Percentiles rank a stretch among this genome's conserved stretches.
phyloP scores from a whole-genome alignment of 225 moss, liverwort and hornwort genomes.

The Rhytidiadelphus loreus region DNA sequence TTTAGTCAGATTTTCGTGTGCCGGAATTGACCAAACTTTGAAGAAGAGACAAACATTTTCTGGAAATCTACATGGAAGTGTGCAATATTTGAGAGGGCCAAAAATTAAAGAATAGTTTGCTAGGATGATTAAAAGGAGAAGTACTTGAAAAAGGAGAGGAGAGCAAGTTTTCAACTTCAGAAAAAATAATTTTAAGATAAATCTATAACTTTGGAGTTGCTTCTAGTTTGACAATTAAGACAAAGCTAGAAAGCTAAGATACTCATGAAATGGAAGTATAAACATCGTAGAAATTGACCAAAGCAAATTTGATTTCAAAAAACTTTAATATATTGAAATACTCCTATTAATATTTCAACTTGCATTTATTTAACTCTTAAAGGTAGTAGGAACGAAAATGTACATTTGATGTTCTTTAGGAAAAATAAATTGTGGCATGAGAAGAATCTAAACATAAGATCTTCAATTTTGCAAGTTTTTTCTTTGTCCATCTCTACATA shows the following conservation, averaged over 20 bases:
- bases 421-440: background rate
- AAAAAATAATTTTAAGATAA: too few species aligned
- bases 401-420: background rate
- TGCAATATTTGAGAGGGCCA: accelerated
- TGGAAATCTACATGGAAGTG: accelerated
- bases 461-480: background rate
- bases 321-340: background rate
- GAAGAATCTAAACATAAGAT: background rate
- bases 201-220: accelerated
- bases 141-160: too few species aligned
- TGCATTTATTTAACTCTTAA: background rate
- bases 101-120: background rate
- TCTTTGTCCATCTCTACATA: background rate
- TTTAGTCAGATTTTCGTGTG: accelerated
- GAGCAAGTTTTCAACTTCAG: too few species aligned
- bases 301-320: accelerated
- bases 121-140: accelerated
- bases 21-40: accelerated
- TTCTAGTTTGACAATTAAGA: background rate
- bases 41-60: background rate
- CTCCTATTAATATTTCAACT: background rate
- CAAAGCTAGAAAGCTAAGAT: background rate
- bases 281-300: accelerated
- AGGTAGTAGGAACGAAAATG: background rate
- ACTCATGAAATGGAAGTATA: background rate